Conservation (phyloP, 495 filamentous ascomycete genomes). For the Xylaria bambusicola region DNA sequence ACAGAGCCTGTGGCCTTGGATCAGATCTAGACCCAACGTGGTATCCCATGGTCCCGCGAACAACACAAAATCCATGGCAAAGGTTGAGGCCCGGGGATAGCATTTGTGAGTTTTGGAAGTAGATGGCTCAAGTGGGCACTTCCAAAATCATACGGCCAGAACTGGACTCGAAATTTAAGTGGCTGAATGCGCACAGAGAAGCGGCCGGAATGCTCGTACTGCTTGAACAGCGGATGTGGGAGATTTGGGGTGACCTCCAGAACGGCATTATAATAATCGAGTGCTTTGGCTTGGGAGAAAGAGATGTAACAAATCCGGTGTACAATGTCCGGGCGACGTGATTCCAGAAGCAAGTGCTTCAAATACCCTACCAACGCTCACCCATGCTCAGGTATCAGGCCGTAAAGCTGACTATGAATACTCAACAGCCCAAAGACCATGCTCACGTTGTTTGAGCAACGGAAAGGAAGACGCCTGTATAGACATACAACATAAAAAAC, state of each 20-base stretch:
- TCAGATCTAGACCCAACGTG: background rate
- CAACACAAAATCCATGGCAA: background rate
- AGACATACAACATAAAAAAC: slow-evolving; percentile 96
- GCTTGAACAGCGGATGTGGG: too few relatives aligned
- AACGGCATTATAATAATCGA: background rate
- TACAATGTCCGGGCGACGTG: background rate
- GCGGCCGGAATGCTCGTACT: too few relatives aligned
- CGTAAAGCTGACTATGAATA: slow-evolving; percentile 13
- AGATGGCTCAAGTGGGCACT: background rate
- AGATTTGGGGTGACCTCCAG: background rate
- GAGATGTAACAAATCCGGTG: background rate
- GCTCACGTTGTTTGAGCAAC: slow-evolving; percentile 61
- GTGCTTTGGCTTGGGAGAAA: background rate
- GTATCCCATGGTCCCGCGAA: background rate
- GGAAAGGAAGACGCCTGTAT: slow-evolving; percentile 81
- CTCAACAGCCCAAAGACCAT: slow-evolving; percentile 61
- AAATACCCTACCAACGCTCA: background rate
- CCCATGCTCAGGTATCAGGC: background rate
- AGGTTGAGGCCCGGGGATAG: background rate
- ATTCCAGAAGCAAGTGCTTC: slow-evolving; percentile 18
- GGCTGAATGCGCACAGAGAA: too few relatives aligned
- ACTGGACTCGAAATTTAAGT: too few relatives aligned
- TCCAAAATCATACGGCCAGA: background rate
- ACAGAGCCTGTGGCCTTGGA: background rate
- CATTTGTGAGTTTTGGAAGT: too few relatives aligned